Evolutionary conservation across 2,329 filamentous ascomycete species (phyloP).

Genomic region (Trichoderma semiorbis): DNA sequence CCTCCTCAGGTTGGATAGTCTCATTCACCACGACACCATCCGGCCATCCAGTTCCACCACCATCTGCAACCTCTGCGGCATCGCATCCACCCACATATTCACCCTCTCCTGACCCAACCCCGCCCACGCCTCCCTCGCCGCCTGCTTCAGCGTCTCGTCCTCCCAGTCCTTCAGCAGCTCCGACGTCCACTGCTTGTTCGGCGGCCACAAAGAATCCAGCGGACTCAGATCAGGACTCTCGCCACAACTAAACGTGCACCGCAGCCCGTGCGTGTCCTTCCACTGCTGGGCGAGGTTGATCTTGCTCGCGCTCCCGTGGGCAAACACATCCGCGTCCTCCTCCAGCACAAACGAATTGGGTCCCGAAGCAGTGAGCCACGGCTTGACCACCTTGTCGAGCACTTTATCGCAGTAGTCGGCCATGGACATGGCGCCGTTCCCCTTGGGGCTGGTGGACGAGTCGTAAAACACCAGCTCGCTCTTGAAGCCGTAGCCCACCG

Average conservation of each 20-base stretch:
- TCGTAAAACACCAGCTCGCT: slow-evolving; percentile 39
- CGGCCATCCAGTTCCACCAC: slow-evolving; percentile 32
- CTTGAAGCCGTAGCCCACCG: slow-evolving; percentile 36
- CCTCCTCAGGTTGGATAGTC: background rate
- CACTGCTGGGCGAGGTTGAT: slow-evolving; percentile 35
- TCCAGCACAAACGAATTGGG: slow-evolving; percentile 32
- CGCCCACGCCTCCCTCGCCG: slow-evolving; percentile 32
- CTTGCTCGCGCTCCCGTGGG: slow-evolving; percentile 36
- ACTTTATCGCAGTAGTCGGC: slow-evolving; percentile 35
- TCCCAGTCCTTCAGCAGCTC: slow-evolving; percentile 32
- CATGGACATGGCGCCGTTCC: slow-evolving; percentile 33
- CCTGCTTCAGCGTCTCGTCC: slow-evolving; percentile 31
- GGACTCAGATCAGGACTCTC: slow-evolving; percentile 38
- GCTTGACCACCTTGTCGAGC: slow-evolving; percentile 33
- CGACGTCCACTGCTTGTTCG: slow-evolving; percentile 33
- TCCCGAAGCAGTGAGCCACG: slow-evolving; percentile 29
- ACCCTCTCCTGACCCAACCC: slow-evolving; percentile 31
- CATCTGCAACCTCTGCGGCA: slow-evolving; percentile 33
- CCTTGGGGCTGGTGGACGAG: slow-evolving; percentile 33
- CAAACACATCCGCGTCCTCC: slow-evolving; percentile 36
- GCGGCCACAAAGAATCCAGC: slow-evolving; percentile 35
- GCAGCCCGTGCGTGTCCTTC: slow-evolving; percentile 34
- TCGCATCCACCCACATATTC: slow-evolving; percentile 37
- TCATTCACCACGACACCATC: slow-evolving; percentile 33
- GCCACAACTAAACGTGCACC: slow-evolving; percentile 35